These are phyloP conservation scores for Phytopythium chamaehyphon DNA, from an alignment of 352 stramenopile species.

Conservation along the genomic window DNA sequence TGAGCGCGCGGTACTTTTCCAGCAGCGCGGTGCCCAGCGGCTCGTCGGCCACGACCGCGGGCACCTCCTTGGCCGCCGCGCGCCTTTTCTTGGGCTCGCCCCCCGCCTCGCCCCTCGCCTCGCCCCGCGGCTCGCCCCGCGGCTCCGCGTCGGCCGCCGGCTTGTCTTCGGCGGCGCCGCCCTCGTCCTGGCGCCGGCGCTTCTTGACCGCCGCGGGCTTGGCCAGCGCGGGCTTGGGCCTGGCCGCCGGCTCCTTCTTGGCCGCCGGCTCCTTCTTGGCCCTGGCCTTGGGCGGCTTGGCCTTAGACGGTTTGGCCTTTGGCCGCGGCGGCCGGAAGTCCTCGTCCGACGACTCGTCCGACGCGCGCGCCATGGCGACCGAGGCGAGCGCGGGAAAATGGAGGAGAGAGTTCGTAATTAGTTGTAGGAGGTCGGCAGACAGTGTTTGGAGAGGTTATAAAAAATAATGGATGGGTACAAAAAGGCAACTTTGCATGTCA, in stretches of 20 bases:
- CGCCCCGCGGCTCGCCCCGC: too few species aligned
- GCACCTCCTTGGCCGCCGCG: constrained; percentile 6
- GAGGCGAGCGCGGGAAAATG: background rate
- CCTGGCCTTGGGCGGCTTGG: constrained; percentile 13
- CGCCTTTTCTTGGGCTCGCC: constrained; percentile 14
- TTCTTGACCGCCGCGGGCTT: constrained; percentile 10
- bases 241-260: constrained; percentile 5
- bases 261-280: constrained; percentile 2
- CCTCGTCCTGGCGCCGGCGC: constrained; percentile 17
- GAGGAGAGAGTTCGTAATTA: too few species aligned
- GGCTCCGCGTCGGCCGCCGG: constrained; percentile 7
- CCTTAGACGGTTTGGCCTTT: too few species aligned
- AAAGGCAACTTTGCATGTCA: too few species aligned
- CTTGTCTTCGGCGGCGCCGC: constrained; percentile 15
- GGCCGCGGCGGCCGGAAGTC: constrained; percentile 25
- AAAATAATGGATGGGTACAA: background rate
- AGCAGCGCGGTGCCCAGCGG: constrained; percentile 9
- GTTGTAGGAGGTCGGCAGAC: too few species aligned
- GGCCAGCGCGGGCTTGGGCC: background rate
- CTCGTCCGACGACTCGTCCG: constrained; percentile 23
- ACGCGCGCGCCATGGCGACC: constrained; percentile 9
- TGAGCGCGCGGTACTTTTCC: constrained; percentile 48
- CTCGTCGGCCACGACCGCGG: constrained; percentile 13
- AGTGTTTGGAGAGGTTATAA: background rate
- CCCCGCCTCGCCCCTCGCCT: constrained; percentile 18